These are phyloP conservation scores for Ophiocordyceps camponoti-floridani DNA, from an alignment of 2,329 filamentous ascomycete genomes.

Conservation along the genomic window DNA sequence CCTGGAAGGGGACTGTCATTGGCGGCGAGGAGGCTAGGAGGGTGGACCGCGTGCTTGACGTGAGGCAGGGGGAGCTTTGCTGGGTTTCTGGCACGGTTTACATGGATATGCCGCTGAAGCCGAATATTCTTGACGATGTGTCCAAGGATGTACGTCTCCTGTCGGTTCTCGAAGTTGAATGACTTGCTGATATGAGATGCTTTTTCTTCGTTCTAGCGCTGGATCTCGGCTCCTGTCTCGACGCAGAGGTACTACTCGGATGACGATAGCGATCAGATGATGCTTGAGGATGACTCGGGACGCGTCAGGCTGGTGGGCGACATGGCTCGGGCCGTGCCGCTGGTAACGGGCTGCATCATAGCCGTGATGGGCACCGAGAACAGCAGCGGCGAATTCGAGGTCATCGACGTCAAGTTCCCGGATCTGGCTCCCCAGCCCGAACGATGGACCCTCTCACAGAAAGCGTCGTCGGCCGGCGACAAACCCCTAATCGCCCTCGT, in stretches of 20 bases:
- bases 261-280: constrained; percentile 46
- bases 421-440: constrained; percentile 69
- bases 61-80: constrained; percentile 85
- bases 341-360: constrained; percentile 86
- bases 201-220: constrained; percentile 39
- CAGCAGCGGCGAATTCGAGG: constrained; percentile 76
- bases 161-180: no score
- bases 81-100: constrained; percentile 93
- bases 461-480: constrained; percentile 14
- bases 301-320: constrained; percentile 64
- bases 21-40: constrained; percentile 56
- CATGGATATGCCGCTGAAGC: constrained; percentile 93
- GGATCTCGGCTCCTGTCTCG: constrained; percentile 67
- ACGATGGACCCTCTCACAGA: constrained; percentile 50
- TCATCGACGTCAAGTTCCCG: constrained; percentile 76
- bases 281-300: constrained; percentile 92
- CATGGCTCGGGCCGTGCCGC: constrained; percentile 44
- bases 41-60: constrained; percentile 83
- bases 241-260: constrained; percentile 58
- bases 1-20: constrained; percentile 66
- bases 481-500: constrained; percentile 57
- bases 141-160: constrained; percentile 56
- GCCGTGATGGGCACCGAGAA: constrained; percentile 95
- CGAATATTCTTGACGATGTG: constrained; percentile 88
- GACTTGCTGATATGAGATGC: neutral